Evolutionary conservation across 2,329 filamentous ascomycete species (phyloP), one percentile per base, ranked within the genome.

Genomic region (Gnomoniopsis smithogilvyi): DNA sequence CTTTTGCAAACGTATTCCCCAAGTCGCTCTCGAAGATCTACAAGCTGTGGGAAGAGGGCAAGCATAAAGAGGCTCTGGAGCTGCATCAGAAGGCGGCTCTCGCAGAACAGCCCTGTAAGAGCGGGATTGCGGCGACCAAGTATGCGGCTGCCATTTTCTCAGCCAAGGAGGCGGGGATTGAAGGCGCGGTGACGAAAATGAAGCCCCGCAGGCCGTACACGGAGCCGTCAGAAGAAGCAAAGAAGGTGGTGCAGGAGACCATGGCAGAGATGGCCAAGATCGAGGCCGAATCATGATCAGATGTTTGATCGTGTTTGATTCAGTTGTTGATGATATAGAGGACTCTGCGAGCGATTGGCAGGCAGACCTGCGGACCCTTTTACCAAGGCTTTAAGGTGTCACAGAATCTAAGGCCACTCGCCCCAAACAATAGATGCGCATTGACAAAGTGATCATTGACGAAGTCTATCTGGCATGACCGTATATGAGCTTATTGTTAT

Each of bases 81-180:
- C 68, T 90, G 67, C 86, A 89, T 64, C 75, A 78, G 61, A 81
- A 81, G 68, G 83, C 86, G 0, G 85, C 87, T 8, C 71, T 90
- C 54, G 87, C 87, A 0, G 88, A 91, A 70, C 81, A 81, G 58
- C 81, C 83, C 1, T 83, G 82, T 66, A 90, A 90, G 72, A 78
- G 79, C 12, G 87, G 87, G 6, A 87, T 90, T 65, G 86, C 85
- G 10, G 78, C 79, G 2, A 84, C 83, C n/a, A 90, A 91, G 73
- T 89, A 87, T 67, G 88, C 86, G 0, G 85, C 84, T 0, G 80
- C 83, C 2, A 72, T 85, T 34, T 84, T 80, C 64, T 83, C 83
- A 36, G 88, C 85, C 1, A 78, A 71, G 58, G 70, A 73, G 54
- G 86, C 87, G 1, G 85, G 84, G 0, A 82, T 90, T 41, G 78